phyloP scores from a whole-genome alignment of 139 green algal genomes.

The Pleodorina starrii region DNA sequence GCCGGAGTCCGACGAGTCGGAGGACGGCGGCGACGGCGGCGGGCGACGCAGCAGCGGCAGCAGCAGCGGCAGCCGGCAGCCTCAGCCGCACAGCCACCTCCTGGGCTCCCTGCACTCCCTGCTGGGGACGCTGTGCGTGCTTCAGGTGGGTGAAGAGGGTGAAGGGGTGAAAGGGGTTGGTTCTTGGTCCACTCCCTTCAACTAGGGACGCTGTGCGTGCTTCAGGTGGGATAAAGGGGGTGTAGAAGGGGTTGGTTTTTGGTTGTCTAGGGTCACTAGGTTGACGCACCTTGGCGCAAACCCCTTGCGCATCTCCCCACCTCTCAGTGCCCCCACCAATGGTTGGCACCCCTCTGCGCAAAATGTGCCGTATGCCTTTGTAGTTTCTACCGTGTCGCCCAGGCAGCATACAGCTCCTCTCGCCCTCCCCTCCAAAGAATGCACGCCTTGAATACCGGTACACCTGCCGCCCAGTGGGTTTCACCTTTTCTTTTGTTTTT shows the following conservation, averaged over 20 bases:
- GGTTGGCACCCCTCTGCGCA: too few relatives aligned
- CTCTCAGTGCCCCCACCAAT: too few relatives aligned
- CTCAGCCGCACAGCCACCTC: constrained; percentile 4
- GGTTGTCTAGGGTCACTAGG: too few relatives aligned
- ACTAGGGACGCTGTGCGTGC: constrained; percentile 11
- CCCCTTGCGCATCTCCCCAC: too few relatives aligned
- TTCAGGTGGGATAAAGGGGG: neutral
- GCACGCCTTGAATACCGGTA: too few relatives aligned
- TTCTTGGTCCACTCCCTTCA: neutral
- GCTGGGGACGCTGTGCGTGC: constrained; percentile 9
- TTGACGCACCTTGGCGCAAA: too few relatives aligned
- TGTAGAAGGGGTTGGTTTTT: neutral
- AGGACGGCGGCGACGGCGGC: neutral
- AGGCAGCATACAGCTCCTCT: too few relatives aligned
- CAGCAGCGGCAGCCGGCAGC: neutral
- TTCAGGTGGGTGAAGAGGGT: neutral
- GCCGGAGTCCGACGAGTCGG: neutral
- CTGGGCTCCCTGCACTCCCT: constrained; percentile 26
- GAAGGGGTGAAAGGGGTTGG: neutral
- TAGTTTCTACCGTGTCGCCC: too few relatives aligned
- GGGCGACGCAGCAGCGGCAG: neutral
- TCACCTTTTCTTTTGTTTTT: too few relatives aligned
- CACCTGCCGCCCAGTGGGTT: too few relatives aligned
- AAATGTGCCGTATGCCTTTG: too few relatives aligned
- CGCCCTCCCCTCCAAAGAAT: too few relatives aligned